These are phyloP conservation scores for Coccomyxa sp. DNA, from an alignment of 139 green algal genomes.

Conservation along the genomic window DNA sequence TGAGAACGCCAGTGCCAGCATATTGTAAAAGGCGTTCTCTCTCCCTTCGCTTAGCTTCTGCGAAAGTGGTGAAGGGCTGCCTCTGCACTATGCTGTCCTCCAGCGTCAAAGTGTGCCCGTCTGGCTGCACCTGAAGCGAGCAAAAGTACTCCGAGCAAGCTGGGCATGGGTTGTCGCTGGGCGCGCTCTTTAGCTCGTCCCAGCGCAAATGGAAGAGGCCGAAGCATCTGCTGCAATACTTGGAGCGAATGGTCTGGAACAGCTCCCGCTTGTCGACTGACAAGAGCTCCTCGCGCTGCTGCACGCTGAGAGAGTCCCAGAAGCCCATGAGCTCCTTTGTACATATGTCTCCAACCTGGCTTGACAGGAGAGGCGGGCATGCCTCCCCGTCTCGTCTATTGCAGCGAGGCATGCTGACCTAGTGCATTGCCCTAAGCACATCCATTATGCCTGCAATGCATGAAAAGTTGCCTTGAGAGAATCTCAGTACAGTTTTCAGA, in stretches of 20 bases:
- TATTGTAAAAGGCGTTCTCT: slow-evolving; percentile 27
- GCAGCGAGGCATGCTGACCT: no score
- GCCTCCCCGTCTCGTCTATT: no score
- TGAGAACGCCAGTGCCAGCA: slow-evolving; percentile 17
- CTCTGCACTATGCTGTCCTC: slow-evolving; percentile 8
- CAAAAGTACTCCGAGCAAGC: slow-evolving; percentile 21
- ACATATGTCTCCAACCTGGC: no score
- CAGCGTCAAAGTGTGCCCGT: slow-evolving; percentile 10
- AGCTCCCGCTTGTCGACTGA: slow-evolving; percentile 9
- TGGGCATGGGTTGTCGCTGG: slow-evolving; percentile 21
- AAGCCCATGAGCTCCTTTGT: background rate
- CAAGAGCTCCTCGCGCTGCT: background rate
- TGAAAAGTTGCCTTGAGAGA: no score
- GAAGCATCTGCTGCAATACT: slow-evolving; percentile 26
- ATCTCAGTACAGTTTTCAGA: no score
- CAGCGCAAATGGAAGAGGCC: slow-evolving; percentile 27
- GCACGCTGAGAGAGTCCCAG: slow-evolving; percentile 14
- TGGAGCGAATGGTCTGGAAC: slow-evolving; percentile 17
- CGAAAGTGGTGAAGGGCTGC: slow-evolving; percentile 21
- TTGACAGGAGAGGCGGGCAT: no score
- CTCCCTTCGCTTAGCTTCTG: slow-evolving; percentile 14
- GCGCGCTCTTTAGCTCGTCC: slow-evolving; percentile 22
- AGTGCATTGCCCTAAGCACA: no score
- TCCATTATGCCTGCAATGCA: no score
- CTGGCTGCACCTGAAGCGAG: slow-evolving; percentile 3